Base-by-base conservation (phyloP, 768 basidiomycete genomes). In the Hygrophorus russula region DNA sequence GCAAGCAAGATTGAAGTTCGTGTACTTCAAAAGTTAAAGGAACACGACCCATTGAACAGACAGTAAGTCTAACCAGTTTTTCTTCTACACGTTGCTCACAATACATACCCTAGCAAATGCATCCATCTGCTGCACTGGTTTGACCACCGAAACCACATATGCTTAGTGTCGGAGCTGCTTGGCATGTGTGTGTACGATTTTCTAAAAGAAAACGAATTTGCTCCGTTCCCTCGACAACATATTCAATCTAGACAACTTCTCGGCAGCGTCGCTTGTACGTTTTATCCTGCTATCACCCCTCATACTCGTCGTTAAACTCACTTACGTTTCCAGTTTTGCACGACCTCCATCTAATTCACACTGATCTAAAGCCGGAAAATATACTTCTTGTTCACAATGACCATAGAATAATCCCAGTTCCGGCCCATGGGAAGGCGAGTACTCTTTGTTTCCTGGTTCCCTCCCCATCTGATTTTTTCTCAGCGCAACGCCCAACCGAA, bases 131-230 rank as follows among this genome's bases (percentile, higher is more conserved):
- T 92, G 42, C 78, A 90, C 54, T 89, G 82, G 77, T 98, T 99
- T 60, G 94, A 98, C 68, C 90, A 88, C 63, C 78, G 88, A 53
- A 96, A 96, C 65, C 96, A 99, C 62, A 91, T 97, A 53, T 99
- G 96, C 59, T 68, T 99, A 14, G 96, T 98, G 39, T 93, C 92
- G 3, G 92, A 96, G 57, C 73, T 99, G 17, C 71, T 98, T 41
- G 92, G 92, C 48, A 88, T 90, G 82, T 97, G 93, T 63, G 87
- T 99, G 13, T 99, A 97, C 58, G 96, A 99, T 59, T 99, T 98
- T 61, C 71, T 99, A 55, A 98, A 97, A 71, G 92, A 94, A 60
- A 99, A 99, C 62, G 80, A 84, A 44, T 99, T 97, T 64, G 79
- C 85, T 29, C 90, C 96, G 5, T 99, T 99, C 62, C 93, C 96